phyloP scores from a whole-genome alignment of 306 rosid genomes.

The Astragalus membranaceus region DNA sequence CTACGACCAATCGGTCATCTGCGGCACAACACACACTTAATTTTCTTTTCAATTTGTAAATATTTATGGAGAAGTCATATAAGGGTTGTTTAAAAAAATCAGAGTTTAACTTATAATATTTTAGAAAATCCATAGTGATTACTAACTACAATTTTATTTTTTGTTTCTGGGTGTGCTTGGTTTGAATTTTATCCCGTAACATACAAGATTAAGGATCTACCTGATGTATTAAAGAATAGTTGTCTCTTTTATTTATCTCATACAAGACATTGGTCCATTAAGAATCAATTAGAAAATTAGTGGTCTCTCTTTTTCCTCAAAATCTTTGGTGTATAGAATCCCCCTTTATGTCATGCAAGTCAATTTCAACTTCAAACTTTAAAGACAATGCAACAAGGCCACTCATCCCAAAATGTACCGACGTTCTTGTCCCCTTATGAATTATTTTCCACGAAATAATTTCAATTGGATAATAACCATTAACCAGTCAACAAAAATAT shows the following conservation, averaged over 20 bases:
- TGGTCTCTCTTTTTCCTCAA: not conserved
- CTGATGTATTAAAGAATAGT: too few species aligned
- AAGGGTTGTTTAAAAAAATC: not conserved
- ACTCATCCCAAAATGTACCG: slow-evolving; percentile 2
- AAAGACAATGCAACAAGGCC: not conserved
- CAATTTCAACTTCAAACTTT: slow-evolving; percentile 21
- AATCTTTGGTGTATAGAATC: not conserved
- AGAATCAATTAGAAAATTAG: not conserved
- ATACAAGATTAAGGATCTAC: not conserved
- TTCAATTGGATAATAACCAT: slow-evolving; percentile 21
- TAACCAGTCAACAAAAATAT: slow-evolving; percentile 4
- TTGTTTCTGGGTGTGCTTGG: not conserved
- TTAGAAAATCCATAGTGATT: not conserved
- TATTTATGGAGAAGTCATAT: too few species aligned
- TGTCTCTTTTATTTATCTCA: not conserved
- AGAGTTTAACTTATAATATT: too few species aligned
- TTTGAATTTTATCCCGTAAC: too few species aligned
- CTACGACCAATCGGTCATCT: too few species aligned
- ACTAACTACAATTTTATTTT: not conserved
- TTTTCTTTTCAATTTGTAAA: too few species aligned
- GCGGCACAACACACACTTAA: too few species aligned
- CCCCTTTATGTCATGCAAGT: slow-evolving; percentile 19
- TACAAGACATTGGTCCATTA: not conserved
- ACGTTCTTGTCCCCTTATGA: slow-evolving; percentile 9
- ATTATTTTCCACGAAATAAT: slow-evolving; percentile 17